Evolutionary conservation across 306 rosid species (phyloP).

Genomic region (Erythrophleum fordii): DNA sequence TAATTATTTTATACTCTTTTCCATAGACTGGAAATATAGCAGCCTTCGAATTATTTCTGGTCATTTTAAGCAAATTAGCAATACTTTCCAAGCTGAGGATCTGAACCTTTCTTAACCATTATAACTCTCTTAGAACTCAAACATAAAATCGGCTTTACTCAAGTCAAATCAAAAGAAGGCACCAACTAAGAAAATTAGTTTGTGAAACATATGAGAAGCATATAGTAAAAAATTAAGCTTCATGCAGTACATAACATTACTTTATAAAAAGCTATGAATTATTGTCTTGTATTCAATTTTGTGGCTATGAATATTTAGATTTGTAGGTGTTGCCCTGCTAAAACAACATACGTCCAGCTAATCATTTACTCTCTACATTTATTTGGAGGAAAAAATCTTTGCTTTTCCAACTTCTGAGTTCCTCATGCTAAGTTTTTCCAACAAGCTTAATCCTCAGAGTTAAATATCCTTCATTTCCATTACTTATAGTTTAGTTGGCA

Average conservation of each 20-base stretch:
- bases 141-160: background rate
- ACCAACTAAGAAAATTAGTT: background rate
- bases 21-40: background rate
- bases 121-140: background rate
- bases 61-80: background rate
- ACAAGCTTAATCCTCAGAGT: background rate
- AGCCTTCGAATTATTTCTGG: background rate
- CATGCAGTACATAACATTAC: background rate
- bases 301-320: background rate
- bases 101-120: conserved; percentile 25
- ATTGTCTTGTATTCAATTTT: background rate
- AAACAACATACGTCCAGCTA: background rate
- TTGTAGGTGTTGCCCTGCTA: background rate
- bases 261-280: background rate
- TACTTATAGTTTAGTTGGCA: background rate
- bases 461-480: background rate
- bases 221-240: background rate
- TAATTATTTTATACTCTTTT: background rate
- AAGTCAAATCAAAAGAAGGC: background rate
- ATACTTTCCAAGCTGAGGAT: conserved; percentile 1
- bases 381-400: background rate
- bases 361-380: background rate
- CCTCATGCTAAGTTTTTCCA: background rate
- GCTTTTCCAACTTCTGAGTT: background rate
- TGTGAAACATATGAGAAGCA: background rate